Base-by-base conservation (phyloP, 2,329 filamentous ascomycete species). In the Botrytis fragariae region DNA sequence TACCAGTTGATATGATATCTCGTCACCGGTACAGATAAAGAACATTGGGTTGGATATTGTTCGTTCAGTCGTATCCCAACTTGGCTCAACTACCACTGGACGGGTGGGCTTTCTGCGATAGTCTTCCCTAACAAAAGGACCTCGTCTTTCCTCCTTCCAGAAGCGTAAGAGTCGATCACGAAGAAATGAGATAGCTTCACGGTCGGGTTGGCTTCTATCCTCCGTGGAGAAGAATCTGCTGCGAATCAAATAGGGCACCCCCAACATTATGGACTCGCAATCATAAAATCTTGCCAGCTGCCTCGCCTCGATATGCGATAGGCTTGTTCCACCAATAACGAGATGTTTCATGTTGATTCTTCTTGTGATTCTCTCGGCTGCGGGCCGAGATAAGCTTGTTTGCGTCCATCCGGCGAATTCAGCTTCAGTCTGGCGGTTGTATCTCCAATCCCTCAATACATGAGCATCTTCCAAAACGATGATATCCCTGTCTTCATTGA, bases 301-400 rank as follows among this genome's bases (percentile, higher is more conserved):
- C 18, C 10, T 54, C 14, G 9, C 18, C 8, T 39, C n/a, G 2
- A 12, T 14, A 0, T 1, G 8, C 8, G 35, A 39, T 25, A n/a
- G 35, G 37, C 4, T 3, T 25, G 4, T n/a, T 7, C 45, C 32
- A 54, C 35, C 45, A 20, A 68, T 4, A 8, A 68, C 45, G 10
- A 68, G 45, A 68, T 68, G 32, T 51, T n/a, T 68, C 12, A 68
- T 22, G 16, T 68, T 54, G 25, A 68, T 68, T 68, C 45, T 67
- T 39, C 64, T 54, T 29, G 35, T 68, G 16, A 68, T 68, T 14
- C 8, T 20, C 9, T 39, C 64, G 16, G 6, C 5, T 29, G 45
- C 64, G 5, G 63, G 29, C 4, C 3, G 14, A 6, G 0, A 1
- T 1, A 3, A 3, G 6, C 2, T 37, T 9, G 5, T n/a, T 1